phyloP scores from a whole-genome alignment of 1,284 basidiomycete species.

The Schizophyllum amplum region DNA sequence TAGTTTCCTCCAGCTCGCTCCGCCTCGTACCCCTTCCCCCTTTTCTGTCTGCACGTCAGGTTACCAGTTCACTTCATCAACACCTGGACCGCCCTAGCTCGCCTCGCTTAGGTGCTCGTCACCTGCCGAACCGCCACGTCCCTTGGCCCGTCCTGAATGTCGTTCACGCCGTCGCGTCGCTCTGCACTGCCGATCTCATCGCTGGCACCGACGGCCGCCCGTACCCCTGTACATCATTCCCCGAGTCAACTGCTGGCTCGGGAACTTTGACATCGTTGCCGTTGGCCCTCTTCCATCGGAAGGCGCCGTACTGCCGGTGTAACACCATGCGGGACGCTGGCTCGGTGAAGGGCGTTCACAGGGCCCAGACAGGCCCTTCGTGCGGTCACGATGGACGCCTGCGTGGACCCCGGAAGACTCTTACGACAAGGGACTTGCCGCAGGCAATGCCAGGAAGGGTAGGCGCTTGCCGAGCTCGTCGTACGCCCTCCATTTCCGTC shows the following conservation, averaged over 20 bases:
- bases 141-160: neutral
- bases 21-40: too few relatives aligned
- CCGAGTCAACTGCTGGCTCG: neutral
- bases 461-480: too few relatives aligned
- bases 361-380: too few relatives aligned
- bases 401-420: neutral
- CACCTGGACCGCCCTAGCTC: too few relatives aligned
- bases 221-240: neutral
- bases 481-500: neutral
- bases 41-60: too few relatives aligned
- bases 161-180: neutral
- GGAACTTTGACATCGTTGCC: neutral
- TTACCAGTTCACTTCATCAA: too few relatives aligned
- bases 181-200: neutral
- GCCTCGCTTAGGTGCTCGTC: too few relatives aligned
- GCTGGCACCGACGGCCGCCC: neutral
- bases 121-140: too few relatives aligned
- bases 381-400: neutral
- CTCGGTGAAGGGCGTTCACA: neutral
- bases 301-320: neutral
- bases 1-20: too few relatives aligned
- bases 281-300: neutral
- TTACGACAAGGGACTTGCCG: neutral
- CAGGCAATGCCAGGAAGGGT: too few relatives aligned
- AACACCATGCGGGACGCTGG: neutral